Evolutionary conservation across 352 stramenopile genomes (phyloP), one percentile per base, ranked within the genome.

Genomic region (Phytopythium helicoides): DNA sequence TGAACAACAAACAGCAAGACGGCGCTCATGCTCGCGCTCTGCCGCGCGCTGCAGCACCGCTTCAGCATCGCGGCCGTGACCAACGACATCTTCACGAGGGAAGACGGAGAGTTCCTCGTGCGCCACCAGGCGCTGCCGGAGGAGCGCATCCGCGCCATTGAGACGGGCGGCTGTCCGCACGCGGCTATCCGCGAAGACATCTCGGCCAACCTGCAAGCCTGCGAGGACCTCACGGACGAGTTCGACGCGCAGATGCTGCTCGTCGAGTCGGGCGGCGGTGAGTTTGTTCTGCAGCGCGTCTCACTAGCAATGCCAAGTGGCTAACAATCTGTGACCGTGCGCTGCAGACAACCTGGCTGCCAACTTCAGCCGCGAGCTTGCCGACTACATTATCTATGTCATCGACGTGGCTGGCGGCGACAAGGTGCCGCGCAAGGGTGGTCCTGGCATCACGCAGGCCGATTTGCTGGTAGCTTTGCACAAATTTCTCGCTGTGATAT

Each of bases 41-140:
- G 93, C 57, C 86, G 86, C 52, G 69, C 67, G 28, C 78, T 98
- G 19, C 87, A 92, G 41, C 73, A 95, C 58, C 64, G 74, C 33
- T 65, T 79, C 56, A 95, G 80, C 59, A 78, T 97, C 42, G 86
- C 73, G 19, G 87, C 88, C 8, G 86, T 99, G n/a, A 99, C 97
- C 8, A 99, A 99, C 72, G 97, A 99, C 54, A 99, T 99, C 60
- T 99, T 99, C 63, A 99, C 97, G 25, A 88, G 96, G 57, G 97
- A 99, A 71, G 97, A 99, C 80, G 92, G 91, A 23, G 94, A 99
- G 76, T 99, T 99, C 70, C 87, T 99, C n/a, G 86, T 95, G 10
- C 71, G 87, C 22, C 93, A 98, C 58, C 50, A 93, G 22, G 97
- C 94, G 22, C 83, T 99, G 35, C 81, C 81, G 0, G 69, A 84